Evolutionary conservation across 2,329 filamentous ascomycete genomes (phyloP).

Genomic region (Trichoderma polysporum): DNA sequence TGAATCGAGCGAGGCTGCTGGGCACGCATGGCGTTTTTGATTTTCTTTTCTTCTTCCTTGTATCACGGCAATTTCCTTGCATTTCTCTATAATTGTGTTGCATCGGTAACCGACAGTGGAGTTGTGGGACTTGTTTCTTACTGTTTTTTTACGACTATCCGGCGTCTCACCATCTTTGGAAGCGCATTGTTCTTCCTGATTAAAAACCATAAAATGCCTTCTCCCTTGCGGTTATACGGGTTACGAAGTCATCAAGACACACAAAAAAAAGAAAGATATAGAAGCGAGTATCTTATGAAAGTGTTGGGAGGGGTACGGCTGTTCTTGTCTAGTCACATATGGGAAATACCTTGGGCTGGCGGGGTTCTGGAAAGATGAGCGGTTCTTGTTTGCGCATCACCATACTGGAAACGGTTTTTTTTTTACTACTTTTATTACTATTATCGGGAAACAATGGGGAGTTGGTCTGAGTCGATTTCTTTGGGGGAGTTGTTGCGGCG

Average conservation of each 20-base stretch:
- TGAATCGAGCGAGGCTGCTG: conserved; percentile 39
- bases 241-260: conserved; percentile 47
- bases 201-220: conserved; percentile 33
- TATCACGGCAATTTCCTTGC: conserved; percentile 34
- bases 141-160: conserved; percentile 18
- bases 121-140: conserved; percentile 21
- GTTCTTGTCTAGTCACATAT: conserved; percentile 42
- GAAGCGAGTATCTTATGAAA: conserved; percentile 36
- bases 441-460: conserved; percentile 35
- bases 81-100: conserved; percentile 22
- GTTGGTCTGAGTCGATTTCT: conserved; percentile 36
- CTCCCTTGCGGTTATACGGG: conserved; percentile 36
- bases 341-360: conserved; percentile 33
- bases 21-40: conserved; percentile 43
- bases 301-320: conserved; percentile 31
- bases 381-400: conserved; percentile 34
- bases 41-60: conserved; percentile 31
- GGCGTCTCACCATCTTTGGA: conserved; percentile 19
- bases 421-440: not conserved
- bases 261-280: conserved; percentile 47
- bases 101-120: conserved; percentile 24
- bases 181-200: conserved; percentile 11
- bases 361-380: conserved; percentile 36
- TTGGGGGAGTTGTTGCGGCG: conserved; percentile 26
- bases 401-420: conserved; percentile 32